Evolutionary conservation across 2,329 filamentous ascomycete species (phyloP).

Genomic region (Samsoniella hepiali): DNA sequence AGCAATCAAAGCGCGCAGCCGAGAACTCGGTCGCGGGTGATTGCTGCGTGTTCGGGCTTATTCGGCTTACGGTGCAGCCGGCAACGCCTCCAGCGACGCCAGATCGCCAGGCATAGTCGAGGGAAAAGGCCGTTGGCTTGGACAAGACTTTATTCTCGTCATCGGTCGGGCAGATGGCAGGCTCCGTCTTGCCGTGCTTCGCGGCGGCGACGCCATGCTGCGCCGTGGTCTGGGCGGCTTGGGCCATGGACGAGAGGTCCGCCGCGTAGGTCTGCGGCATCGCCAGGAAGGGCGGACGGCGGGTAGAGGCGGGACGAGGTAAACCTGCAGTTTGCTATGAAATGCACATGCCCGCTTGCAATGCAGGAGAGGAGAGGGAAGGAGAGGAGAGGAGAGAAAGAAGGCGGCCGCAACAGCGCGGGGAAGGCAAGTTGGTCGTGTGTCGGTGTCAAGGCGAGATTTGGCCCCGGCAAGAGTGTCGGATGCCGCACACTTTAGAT

Average conservation of each 20-base stretch:
- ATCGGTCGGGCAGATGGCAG: slow-evolving; percentile 48
- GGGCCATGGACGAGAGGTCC: slow-evolving; percentile 58
- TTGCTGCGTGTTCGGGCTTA: not conserved
- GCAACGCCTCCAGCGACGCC: slow-evolving; percentile 85
- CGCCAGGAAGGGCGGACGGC: slow-evolving; percentile 20
- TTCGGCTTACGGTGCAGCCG: slow-evolving; percentile 75
- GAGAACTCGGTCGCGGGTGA: no score
- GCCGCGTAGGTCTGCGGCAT: slow-evolving; percentile 43
- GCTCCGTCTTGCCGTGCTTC: slow-evolving; percentile 32
- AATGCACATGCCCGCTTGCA: slow-evolving; percentile 1
- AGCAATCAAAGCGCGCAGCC: not conserved
- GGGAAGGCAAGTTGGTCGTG: not conserved
- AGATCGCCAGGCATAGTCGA: slow-evolving; percentile 80
- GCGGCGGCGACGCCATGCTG: slow-evolving; percentile 29
- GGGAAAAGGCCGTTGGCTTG: slow-evolving; percentile 57
- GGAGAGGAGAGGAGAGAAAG: not conserved
- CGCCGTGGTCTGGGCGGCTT: slow-evolving; percentile 39
- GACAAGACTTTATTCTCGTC: slow-evolving; percentile 45
- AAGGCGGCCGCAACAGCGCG: not conserved
- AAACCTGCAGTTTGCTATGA: not conserved
- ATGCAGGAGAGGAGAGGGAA: not conserved
- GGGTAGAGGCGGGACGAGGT: not conserved
- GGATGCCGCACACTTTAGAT: not conserved
- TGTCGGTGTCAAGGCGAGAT: slow-evolving; percentile 7
- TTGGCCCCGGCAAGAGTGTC: slow-evolving; percentile 2